phyloP scores from a whole-genome alignment of 2,329 filamentous ascomycete genomes.

The Biscogniauxia mediterranea region DNA sequence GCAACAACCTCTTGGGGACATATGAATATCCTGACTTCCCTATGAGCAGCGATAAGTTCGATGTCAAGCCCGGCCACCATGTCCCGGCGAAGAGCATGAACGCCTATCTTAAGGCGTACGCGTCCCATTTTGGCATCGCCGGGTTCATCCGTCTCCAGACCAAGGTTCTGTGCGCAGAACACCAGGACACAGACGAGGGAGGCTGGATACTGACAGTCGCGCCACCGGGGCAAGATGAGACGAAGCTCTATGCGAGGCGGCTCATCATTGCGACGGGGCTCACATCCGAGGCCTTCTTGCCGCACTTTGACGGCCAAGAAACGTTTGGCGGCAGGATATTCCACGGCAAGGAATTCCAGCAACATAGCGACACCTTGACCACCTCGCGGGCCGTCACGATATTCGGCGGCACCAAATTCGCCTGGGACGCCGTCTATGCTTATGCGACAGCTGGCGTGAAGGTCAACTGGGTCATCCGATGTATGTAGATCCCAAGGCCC shows the following conservation, averaged over 20 bases:
- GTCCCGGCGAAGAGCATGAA: slow-evolving; percentile 57
- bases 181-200: slow-evolving; percentile 40
- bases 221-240: slow-evolving; percentile 2
- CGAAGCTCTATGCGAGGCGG: slow-evolving; percentile 40
- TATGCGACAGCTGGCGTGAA: slow-evolving; percentile 51
- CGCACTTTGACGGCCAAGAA: slow-evolving; percentile 47
- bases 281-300: slow-evolving; percentile 56
- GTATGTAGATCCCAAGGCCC: slow-evolving; percentile 5
- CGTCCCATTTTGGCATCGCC: slow-evolving; percentile 50
- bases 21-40: slow-evolving; percentile 75
- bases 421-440: slow-evolving; percentile 61
- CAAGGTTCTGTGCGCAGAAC: slow-evolving; percentile 48
- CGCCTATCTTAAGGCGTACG: slow-evolving; percentile 56
- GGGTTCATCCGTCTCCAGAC: slow-evolving; percentile 49
- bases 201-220: slow-evolving; percentile 32
- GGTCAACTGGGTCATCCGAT: slow-evolving; percentile 58
- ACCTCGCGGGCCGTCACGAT: slow-evolving; percentile 45
- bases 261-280: slow-evolving; percentile 62
- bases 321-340: slow-evolving; percentile 53
- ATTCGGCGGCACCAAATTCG: slow-evolving; percentile 61
- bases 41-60: slow-evolving; percentile 55
- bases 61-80: slow-evolving; percentile 50
- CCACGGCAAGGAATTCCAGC: slow-evolving; percentile 52
- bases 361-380: slow-evolving; percentile 34
- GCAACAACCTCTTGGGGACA: slow-evolving; percentile 71